Evolutionary conservation across 2,329 filamentous ascomycete species (phyloP), one percentile per base, ranked within the genome.

Genomic region (Venturia nashicola): DNA sequence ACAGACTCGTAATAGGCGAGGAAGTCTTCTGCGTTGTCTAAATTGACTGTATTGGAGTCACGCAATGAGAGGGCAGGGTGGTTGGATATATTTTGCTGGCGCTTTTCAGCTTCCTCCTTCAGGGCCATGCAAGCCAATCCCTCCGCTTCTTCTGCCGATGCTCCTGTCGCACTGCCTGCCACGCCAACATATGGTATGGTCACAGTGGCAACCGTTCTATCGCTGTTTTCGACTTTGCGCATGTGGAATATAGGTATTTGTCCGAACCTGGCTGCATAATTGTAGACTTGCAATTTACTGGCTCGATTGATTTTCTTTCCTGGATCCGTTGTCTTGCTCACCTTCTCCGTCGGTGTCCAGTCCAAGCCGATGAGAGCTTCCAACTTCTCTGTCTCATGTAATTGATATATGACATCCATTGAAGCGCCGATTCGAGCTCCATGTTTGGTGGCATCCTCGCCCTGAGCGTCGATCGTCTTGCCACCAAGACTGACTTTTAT

Each of bases 261-360:
- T 44, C 74, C 74, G 65, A 73, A 76, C 36, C 72, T 69, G 2
- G 76, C 76, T 43, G 75, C 75, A 68, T 77, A 78, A 64, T 77
- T 75, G 68, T 76, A 78, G 23, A 79, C 63, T 20, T 65, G 63
- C 27, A 64, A 40, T 54, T 46, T 64, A 39, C 5, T 48, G n/a
- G 20, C 36, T 27, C 46, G 20, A 9, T 27, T 23, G 36, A 18
- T 27, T 27, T 27, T 60, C n/a, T 11, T 60, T 7, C 20, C 20
- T 43, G 34, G 3, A 14, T 5, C 16, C 43, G 4, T 16, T 54
- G n/a, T 11, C 8, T 48, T 46, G 5, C 9, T 42, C 16, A 51
- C 23, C 11, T 51, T 27, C 23, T 43, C 59, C 20, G 12, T 8
- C 7, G 8, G 42, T 23, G 59, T 42, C 59, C 42, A 44, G 12